These are phyloP conservation scores for Penicillium atrosanguineum DNA, from an alignment of 495 filamentous ascomycete species.

Conservation along the genomic window DNA sequence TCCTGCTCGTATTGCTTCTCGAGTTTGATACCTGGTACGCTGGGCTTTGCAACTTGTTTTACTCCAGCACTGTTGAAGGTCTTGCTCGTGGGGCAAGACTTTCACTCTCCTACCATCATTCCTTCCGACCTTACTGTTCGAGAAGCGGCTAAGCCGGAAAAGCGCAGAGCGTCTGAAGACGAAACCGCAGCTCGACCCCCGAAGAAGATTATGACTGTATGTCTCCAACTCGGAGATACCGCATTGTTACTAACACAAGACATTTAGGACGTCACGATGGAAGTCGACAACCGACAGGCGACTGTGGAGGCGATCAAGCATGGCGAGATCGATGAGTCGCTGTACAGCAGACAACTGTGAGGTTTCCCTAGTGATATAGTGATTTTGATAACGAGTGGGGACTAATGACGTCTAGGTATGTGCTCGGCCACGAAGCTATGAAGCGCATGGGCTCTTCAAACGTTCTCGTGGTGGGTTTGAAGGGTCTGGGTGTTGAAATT, in stretches of 20 bases:
- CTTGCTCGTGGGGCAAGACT: conserved; percentile 53
- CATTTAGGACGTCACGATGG: conserved; percentile 67
- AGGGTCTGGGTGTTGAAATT: conserved; percentile 95
- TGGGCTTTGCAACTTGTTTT: conserved; percentile 29
- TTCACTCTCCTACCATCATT: conserved; percentile 52
- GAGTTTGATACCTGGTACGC: conserved; percentile 36
- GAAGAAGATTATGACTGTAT: conserved; percentile 84
- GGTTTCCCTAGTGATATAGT: conserved; percentile 15
- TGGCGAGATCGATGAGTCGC: conserved; percentile 87
- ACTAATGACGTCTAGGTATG: conserved; percentile 55
- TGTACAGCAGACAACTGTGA: conserved; percentile 95
- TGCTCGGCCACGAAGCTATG: conserved; percentile 99
- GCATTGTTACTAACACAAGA: conserved; percentile 15
- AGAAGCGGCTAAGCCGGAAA: conserved; percentile 66
- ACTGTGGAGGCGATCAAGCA: conserved; percentile 58
- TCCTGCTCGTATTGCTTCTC: conserved; percentile 19
- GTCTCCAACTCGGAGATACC: conserved; percentile 27
- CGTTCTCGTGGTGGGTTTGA: conserved; percentile 86
- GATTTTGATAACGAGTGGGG: background rate
- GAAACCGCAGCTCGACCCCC: conserved; percentile 63
- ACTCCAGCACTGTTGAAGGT: conserved; percentile 37
- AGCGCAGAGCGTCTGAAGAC: conserved; percentile 82
- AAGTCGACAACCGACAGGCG: conserved; percentile 67
- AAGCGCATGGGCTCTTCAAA: conserved; percentile 98
- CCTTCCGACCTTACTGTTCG: conserved; percentile 52